phyloP scores from a whole-genome alignment of 495 filamentous ascomycete species.

The Chaetomium cochliodes region DNA sequence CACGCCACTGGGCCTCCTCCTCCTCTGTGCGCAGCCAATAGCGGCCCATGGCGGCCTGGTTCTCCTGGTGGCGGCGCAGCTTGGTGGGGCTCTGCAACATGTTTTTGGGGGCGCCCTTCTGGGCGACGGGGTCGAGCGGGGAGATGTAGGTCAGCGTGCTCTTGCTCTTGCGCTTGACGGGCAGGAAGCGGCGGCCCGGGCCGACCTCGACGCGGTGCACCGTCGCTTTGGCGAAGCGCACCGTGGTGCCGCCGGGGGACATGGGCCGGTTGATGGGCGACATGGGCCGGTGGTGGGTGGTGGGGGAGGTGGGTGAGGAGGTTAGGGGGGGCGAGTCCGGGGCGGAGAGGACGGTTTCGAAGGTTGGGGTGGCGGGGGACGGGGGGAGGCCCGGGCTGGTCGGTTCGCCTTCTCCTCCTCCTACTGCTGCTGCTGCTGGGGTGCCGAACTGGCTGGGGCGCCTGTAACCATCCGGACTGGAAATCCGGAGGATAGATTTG shows the following conservation, averaged over 20 bases:
- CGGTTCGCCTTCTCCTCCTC: no score
- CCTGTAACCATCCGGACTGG: slow-evolving; percentile 30
- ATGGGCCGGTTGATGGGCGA: slow-evolving; percentile 25
- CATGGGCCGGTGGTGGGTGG: slow-evolving; percentile 1
- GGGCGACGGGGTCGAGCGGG: slow-evolving; percentile 33
- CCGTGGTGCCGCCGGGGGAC: slow-evolving; percentile 31
- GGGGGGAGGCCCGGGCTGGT: slow-evolving; percentile 8
- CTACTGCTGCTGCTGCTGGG: slow-evolving; percentile 17
- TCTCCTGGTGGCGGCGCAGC: slow-evolving; percentile 35
- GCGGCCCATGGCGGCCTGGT: slow-evolving; percentile 38
- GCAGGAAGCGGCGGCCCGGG: slow-evolving; percentile 33
- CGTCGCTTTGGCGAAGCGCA: slow-evolving; percentile 38
- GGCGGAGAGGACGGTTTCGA: neutral
- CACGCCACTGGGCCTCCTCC: slow-evolving; percentile 35
- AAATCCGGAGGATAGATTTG: slow-evolving; percentile 36
- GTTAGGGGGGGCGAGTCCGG: slow-evolving; percentile 16
- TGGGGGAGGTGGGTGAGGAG: slow-evolving; percentile 14
- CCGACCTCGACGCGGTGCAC: slow-evolving; percentile 37
- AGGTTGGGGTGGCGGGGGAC: slow-evolving; percentile 1
- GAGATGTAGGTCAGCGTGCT: slow-evolving; percentile 39
- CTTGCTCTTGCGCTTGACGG: slow-evolving; percentile 39
- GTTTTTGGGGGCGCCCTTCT: slow-evolving; percentile 26
- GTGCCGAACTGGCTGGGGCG: slow-evolving; percentile 24
- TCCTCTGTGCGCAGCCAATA: slow-evolving; percentile 40
- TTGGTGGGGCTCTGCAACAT: slow-evolving; percentile 34